Evolutionary conservation across 202 grass and related monocot species (phyloP), one percentile per base, ranked within the genome.

Genomic region (Sporobolus alterniflorus): DNA sequence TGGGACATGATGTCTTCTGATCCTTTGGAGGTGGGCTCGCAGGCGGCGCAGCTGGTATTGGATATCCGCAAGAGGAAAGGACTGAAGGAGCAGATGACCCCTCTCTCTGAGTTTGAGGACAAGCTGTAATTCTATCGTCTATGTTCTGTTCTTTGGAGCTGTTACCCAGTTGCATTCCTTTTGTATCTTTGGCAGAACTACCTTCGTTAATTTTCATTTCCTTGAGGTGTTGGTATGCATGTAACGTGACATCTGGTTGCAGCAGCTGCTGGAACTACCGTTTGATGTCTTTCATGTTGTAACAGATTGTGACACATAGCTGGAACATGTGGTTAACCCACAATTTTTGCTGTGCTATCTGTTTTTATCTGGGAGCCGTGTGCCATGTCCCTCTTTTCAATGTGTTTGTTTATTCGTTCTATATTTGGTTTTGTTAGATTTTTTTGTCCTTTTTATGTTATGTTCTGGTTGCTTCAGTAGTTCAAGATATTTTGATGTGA

Each of bases 21-120:
- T 73, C 93, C 90, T 18, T 46, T 92, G 60, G 90, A 92, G 36
- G 24, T 78, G 4, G 46, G 50, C 15, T 66, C 89, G 2, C 87
- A 90, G 61, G 88, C 93, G 0, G 56, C 77, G 0, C 43, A 40
- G 11, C 61, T 90, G 25, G 90, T 95, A 25, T 14, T 26, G 8
- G 85, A 92, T n/a, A 89, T 95, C 77, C 70, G 85, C 64, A 95
- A 89, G 90, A 88, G 90, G 67, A 95, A 95, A 82, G 88, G 88
- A 2, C 64, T 95, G 32, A 92, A 94, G 92, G 89, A 90, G 41
- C 87, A 89, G 80, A 94, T 94, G 86, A 91, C 92, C 17, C 89
- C 92, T 5, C 79, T 94, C 0, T 91, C 92, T 3, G 89, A 94
- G 1, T 94, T 69, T 0, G 91, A 94, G 81, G 91, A 94, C 85